A percentile compares a stretch with the other conserved stretches of the same genome.
Evolutionary conservation across 2,329 filamentous ascomycete species (phyloP).

Genomic region (Alternaria panax): DNA sequence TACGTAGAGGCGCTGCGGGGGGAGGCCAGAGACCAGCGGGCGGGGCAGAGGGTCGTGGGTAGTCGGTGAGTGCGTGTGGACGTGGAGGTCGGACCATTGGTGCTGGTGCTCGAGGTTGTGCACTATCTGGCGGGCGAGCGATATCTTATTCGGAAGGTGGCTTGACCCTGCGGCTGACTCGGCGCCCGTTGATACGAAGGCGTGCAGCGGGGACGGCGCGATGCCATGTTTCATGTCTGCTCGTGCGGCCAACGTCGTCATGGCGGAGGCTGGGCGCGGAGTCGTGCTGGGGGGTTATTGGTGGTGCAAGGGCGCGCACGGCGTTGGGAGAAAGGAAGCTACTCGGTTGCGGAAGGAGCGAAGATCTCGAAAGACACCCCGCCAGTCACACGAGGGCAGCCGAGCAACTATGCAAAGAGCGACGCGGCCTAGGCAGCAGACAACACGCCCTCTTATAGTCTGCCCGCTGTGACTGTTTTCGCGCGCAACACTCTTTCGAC

Average conservation of each 20-base stretch:
- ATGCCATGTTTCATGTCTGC: conserved; percentile 33
- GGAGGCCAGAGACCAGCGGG: conserved; percentile 74
- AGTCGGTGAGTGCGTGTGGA: conserved; percentile 59
- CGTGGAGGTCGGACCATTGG: conserved; percentile 70
- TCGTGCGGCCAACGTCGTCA: conserved; percentile 32
- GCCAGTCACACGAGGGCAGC: conserved; percentile 22
- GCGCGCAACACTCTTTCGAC: background rate
- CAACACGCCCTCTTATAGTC: background rate
- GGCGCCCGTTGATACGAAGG: conserved; percentile 33
- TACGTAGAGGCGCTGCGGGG: conserved; percentile 75
- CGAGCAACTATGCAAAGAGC: conserved; percentile 8
- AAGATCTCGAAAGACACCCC: conserved; percentile 27
- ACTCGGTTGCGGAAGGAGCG: conserved; percentile 44
- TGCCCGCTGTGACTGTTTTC: background rate
- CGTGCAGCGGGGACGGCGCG: conserved; percentile 42
- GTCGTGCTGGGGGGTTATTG: conserved; percentile 22
- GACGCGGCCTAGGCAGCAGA: conserved; percentile 18
- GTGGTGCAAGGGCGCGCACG: conserved; percentile 33
- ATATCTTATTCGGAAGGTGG: conserved; percentile 48
- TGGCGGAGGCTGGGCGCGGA: conserved; percentile 23
- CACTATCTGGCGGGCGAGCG: conserved; percentile 67
- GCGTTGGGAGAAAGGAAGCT: conserved; percentile 26
- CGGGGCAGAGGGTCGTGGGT: conserved; percentile 58
- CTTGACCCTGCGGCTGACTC: conserved; percentile 15
- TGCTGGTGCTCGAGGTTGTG: conserved; percentile 79